phyloP scores from a whole-genome alignment of 2,329 filamentous ascomycete species.

The Alternaria solani region DNA sequence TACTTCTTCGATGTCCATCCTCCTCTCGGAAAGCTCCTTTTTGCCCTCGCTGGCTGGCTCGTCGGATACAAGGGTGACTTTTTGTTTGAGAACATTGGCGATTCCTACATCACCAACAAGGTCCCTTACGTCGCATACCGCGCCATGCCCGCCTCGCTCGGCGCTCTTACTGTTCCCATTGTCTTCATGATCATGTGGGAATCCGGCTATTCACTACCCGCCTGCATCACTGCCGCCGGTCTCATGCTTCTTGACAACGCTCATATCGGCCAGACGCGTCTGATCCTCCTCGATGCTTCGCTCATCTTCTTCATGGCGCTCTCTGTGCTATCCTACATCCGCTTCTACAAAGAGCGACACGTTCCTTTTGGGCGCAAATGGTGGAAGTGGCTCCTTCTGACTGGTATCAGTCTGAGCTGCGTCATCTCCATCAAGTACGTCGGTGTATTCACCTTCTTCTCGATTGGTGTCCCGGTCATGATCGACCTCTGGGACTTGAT shows the following conservation, averaged over 20 bases:
- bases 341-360: slow-evolving; percentile 96
- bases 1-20: slow-evolving; percentile 99
- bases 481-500: slow-evolving; percentile 96
- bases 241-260: slow-evolving; percentile 96
- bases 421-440: slow-evolving; percentile 99
- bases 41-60: slow-evolving; percentile 96
- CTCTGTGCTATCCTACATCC: slow-evolving; percentile 91
- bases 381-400: slow-evolving; percentile 99
- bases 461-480: slow-evolving; percentile 89
- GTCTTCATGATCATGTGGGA: slow-evolving; percentile 99
- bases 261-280: slow-evolving; percentile 92
- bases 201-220: slow-evolving; percentile 94
- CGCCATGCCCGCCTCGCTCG: slow-evolving; percentile 88
- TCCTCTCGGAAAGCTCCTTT: slow-evolving; percentile 96
- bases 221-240: slow-evolving; percentile 84
- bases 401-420: slow-evolving; percentile 92
- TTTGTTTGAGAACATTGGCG: slow-evolving; percentile 98
- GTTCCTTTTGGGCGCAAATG: slow-evolving; percentile 91
- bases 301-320: slow-evolving; percentile 96
- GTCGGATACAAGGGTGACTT: slow-evolving; percentile 97
- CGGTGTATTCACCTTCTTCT: slow-evolving; percentile 94
- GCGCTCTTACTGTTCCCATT: slow-evolving; percentile 91
- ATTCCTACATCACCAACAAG: slow-evolving; percentile 96
- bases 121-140: slow-evolving; percentile 97
- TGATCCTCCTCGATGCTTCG: slow-evolving; percentile 94